Base-by-base conservation (phyloP, 2,329 filamentous ascomycete genomes). In the Fulvia fulva region DNA sequence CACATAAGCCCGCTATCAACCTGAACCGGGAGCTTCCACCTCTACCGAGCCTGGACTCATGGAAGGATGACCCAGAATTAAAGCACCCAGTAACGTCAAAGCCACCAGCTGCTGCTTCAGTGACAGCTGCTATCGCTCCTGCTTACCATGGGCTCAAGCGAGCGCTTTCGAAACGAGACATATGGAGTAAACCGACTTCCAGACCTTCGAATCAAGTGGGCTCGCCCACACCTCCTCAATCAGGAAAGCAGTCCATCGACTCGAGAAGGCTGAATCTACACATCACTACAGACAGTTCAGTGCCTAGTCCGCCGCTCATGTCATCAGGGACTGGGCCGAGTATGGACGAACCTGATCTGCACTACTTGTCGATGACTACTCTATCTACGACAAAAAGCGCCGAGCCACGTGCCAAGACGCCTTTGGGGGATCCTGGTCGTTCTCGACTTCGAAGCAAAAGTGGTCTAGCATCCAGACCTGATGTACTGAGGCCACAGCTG, bases 21-120 rank as follows among this genome's bases (percentile, higher is more conserved):
- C 68, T 80, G 30, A 80, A 80, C 63, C 68, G 77, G 56, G 76
- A 79, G 58, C 66, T 80, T 23, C 78, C 78, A 32, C 78, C 78
- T 3, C 61, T 80, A 11, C 78, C 78, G 6, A 74, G 77, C 50
- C 68, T 80, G 5, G 77, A 79, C 56, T 72, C 68, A 32, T 75
- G 71, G 71, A 70, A 71, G 44, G 50, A 58, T 28, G 56, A 63
- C 37, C 52, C 61, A 8, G 46, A 50, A 43, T 23, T 21, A 16
- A 14, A 51, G 7, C 16, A 11, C 16, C 22, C 43, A 22, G 52
- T 9, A 19, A 37, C 32, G 30, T 44, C 26, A 53, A 28, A 23
- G 37, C 22, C 9, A 37, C 26, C n/a, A n/a, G 21, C 14, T 32
- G 28, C 50, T 22, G 49, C 50, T 5, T 34, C 55, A 12, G 14